Base-by-base conservation (phyloP, 1,139 yeast genomes). In the Yarrowia galli region DNA sequence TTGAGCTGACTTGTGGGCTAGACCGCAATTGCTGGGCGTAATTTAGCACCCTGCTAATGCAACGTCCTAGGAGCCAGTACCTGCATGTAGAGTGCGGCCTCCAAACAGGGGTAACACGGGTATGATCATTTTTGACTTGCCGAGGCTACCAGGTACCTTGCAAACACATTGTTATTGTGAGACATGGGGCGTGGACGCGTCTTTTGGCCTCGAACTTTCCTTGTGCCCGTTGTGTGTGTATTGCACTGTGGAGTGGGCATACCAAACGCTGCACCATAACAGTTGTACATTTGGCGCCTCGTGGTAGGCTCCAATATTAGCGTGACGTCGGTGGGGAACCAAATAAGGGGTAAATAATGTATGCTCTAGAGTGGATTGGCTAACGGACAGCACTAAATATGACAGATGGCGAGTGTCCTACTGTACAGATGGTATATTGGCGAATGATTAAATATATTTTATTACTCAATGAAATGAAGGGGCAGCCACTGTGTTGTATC, bases 81-180 rank as follows among this genome's bases (percentile, higher is more conserved):
- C 61, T 54, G 61, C 61, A 54, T 54, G 23, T 36, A 9, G 46
- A n/a, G 61, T 25, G 61, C 61, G 61, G 36, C 61, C 25, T 16
- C 23, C 18, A 23, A 38, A 54, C 60, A 54, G 61, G 61, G 61
- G 61, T 16, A 10, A 3, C 6, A n/a, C 46, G 48, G 61, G 48
- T 54, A 40, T 53, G 45, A 15, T n/a, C 18, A 28, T 8, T 20
- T 49, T 51, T 36, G 42, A 15, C 58, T 32, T 49, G 23, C 54
- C 54, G 23, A 32, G 42, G 28, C 42, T 7, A 32, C 54, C 54
- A n/a, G 38, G 54, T 48, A 45, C 54, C 54, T 35, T 35, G 58
- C 58, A 35, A 35, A 8, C 32, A 35, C 60, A n/a, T 23, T 53
- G 20, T 22, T n/a, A 10, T 16, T 23, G 60, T 53, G 25, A 53